Evolutionary conservation across 2,329 filamentous ascomycete species (phyloP).

Genomic region (Curvularia sp.): DNA sequence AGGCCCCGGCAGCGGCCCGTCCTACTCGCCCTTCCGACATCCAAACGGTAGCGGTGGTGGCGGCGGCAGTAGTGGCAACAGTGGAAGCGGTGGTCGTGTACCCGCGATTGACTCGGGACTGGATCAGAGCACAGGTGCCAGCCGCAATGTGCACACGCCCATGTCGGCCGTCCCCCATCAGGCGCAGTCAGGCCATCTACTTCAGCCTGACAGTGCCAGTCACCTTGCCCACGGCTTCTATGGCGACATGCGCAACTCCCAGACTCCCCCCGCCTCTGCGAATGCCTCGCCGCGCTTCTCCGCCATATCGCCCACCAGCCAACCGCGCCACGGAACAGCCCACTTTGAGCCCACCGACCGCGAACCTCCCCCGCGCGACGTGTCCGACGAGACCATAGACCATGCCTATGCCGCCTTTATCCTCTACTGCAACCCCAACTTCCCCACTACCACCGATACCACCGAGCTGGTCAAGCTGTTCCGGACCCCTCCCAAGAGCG

Average conservation of each 20-base stretch:
- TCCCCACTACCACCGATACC: slow-evolving; percentile 74
- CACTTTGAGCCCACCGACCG: slow-evolving; percentile 56
- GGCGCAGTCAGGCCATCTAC: slow-evolving; percentile 40
- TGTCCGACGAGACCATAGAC: slow-evolving; percentile 75
- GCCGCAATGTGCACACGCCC: slow-evolving; percentile 47
- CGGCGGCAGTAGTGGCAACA: neutral
- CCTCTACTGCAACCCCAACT: slow-evolving; percentile 86
- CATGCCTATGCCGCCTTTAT: slow-evolving; percentile 86
- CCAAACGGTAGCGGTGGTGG: slow-evolving; percentile 15
- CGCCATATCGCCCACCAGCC: slow-evolving; percentile 46
- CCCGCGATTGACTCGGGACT: slow-evolving; percentile 48
- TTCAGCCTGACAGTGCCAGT: slow-evolving; percentile 46
- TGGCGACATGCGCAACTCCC: slow-evolving; percentile 48
- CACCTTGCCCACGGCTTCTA: slow-evolving; percentile 48
- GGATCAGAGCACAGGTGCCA: slow-evolving; percentile 43
- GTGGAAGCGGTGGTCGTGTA: slow-evolving; percentile 20
- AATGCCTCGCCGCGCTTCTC: slow-evolving; percentile 51
- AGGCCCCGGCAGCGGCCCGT: slow-evolving; percentile 36
- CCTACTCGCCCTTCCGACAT: slow-evolving; percentile 47
- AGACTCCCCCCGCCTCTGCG: slow-evolving; percentile 48
- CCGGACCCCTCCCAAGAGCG: slow-evolving; percentile 80
- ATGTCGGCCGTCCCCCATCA: slow-evolving; percentile 44
- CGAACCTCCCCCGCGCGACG: slow-evolving; percentile 69
- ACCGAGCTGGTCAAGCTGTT: slow-evolving; percentile 76
- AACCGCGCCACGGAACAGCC: slow-evolving; percentile 41